Evolutionary conservation across 176 grass and related monocot genomes (phyloP), one percentile per base, ranked within the genome.

Genomic region (Lolium rigidum): DNA sequence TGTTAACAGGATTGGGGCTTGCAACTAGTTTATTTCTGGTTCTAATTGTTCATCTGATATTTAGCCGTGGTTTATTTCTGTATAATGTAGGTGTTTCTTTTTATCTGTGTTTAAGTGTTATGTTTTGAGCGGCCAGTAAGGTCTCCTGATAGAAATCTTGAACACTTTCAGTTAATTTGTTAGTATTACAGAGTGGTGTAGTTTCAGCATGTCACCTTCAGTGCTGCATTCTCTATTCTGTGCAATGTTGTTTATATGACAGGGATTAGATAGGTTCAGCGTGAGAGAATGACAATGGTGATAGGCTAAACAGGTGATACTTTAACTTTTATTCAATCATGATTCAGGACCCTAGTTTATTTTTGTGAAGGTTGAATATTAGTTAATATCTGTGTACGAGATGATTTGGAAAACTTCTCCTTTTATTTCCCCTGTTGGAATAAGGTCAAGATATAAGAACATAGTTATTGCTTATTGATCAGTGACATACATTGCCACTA

Each of bases 41-140:
- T 85, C 86, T 91, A 74, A 39, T 88, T 91, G 77, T 88, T 88
- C 63, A 85, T 88, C 51, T 88, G 44, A 77, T 62, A 60, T 84
- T 78, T 85, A 91, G 61, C 44, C 54, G 54, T 20, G 54, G 14
- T 56, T 56, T 56, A 56, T 56, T 86, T 66, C 26, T 72, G 64
- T 74, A 85, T 74, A 41, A 85, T 47, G 52, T 86, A 71, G 64
- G 21, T 66, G 63, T 10, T 47, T 47, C 46, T 83, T 39, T 38
- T 82, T 9, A 3, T 85, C 28, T 58, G 24, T 24, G 35, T 52
- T 37, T 39, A 72, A 83, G 49, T 78, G 64, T 20, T 74, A 78
- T 83, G 55, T 35, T 83, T 74, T 52, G 39, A 49, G 47, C 59
- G 3, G 54, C 50, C 65, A 49, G 31, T 64, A 62, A 61, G 46